Percentiles rank a stretch among this genome's conserved stretches.
These are phyloP conservation scores for Casuarina equisetifolia DNA, from an alignment of 306 rosid species.

Conservation along the genomic window DNA sequence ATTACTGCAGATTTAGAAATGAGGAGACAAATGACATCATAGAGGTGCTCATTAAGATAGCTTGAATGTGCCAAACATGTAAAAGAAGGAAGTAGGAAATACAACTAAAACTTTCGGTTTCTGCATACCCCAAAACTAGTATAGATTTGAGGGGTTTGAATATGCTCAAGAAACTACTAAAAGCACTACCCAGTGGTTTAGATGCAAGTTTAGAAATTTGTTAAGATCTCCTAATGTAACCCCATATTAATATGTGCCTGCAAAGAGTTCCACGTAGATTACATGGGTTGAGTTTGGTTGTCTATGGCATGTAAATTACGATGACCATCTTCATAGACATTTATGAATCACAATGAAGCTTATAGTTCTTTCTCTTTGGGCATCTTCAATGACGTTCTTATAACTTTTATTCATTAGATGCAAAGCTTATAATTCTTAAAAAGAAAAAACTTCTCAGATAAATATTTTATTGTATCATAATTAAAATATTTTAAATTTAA, in stretches of 20 bases:
- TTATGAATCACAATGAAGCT: background rate
- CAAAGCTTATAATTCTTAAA: conserved; percentile 79
- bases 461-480: too few relatives aligned
- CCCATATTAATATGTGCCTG: background rate
- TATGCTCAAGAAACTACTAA: background rate
- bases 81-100: too few relatives aligned
- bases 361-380: background rate
- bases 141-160: background rate
- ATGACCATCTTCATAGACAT: background rate
- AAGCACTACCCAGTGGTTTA: background rate
- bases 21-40: background rate
- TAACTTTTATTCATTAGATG: conserved; percentile 70
- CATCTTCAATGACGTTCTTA: conserved; percentile 8
- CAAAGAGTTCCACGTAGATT: background rate
- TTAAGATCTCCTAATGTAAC: background rate
- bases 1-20: background rate
- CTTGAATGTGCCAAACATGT: background rate
- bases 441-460: conserved; percentile 51
- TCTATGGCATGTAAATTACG: background rate
- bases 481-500: too few relatives aligned
- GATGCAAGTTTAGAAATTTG: background rate
- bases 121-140: too few relatives aligned
- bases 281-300: background rate
- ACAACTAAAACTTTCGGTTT: too few relatives aligned
- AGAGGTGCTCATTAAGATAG: background rate